Conservation (phyloP, 495 filamentous ascomycete species). For the Hypoxylon trugodes region DNA sequence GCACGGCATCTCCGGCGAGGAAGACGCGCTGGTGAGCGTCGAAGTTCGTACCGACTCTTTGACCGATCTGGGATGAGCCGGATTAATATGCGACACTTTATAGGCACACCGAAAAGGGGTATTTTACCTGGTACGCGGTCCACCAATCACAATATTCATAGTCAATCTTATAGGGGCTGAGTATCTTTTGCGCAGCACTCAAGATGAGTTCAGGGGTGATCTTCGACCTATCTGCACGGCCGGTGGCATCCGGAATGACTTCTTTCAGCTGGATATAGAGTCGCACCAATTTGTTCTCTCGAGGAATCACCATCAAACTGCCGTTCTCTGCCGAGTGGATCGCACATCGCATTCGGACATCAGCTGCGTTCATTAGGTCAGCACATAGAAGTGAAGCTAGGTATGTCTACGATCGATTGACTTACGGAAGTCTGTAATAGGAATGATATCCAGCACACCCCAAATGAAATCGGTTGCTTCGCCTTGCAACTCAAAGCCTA, state of each 20-base stretch:
- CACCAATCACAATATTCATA: conserved; percentile 73
- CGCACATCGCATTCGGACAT: conserved; percentile 72
- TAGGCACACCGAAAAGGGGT: conserved; percentile 43
- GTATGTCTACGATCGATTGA: conserved; percentile 48
- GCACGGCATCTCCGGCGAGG: conserved; percentile 68
- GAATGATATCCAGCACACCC: conserved; percentile 72
- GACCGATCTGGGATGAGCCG: conserved; percentile 63
- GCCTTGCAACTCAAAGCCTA: conserved; percentile 68
- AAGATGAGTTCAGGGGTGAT: conserved; percentile 68
- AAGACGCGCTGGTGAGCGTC: conserved; percentile 68
- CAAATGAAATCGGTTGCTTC: conserved; percentile 74
- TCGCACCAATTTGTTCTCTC: conserved; percentile 72
- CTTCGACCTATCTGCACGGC: conserved; percentile 58
- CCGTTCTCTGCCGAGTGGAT: conserved; percentile 71
- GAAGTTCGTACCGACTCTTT: conserved; percentile 74
- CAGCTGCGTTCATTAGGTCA: conserved; percentile 63
- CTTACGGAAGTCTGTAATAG: conserved; percentile 73
- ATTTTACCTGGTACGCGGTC: conserved; percentile 69
- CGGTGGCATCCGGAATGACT: conserved; percentile 62
- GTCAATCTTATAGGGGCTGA: conserved; percentile 68
- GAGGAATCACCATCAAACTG: conserved; percentile 73
- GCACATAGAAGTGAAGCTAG: conserved; percentile 60
- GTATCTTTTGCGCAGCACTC: conserved; percentile 64
- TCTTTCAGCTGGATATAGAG: conserved; percentile 74
- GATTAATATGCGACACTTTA: neutral